These are phyloP conservation scores for Penicillium malachiteum DNA, from an alignment of 495 filamentous ascomycete genomes.

Conservation along the genomic window DNA sequence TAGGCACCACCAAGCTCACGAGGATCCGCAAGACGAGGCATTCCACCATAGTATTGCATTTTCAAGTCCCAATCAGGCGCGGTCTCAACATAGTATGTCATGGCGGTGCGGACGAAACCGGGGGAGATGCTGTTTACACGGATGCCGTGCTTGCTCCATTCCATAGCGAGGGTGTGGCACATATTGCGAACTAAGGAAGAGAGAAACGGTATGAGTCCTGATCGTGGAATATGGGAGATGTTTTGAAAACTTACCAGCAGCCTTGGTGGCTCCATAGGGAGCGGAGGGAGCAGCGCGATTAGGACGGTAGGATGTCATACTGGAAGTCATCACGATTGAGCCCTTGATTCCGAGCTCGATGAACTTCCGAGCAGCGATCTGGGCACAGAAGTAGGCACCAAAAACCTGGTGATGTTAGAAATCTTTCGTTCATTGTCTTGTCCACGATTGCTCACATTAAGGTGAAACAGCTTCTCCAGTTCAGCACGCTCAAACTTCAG, in stretches of 20 bases:
- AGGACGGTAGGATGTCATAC: conserved; percentile 45
- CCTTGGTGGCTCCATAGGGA: conserved; percentile 33
- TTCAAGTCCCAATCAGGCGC: conserved; percentile 41
- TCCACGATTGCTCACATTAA: conserved; percentile 34
- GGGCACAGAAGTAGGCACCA: conserved; percentile 39
- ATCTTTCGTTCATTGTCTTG: not conserved
- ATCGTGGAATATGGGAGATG: no score
- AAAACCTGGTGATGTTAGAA: conserved; percentile 23
- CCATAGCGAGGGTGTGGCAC: conserved; percentile 46
- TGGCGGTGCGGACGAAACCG: conserved; percentile 38
- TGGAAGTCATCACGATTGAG: conserved; percentile 43
- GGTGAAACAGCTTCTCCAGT: conserved; percentile 40
- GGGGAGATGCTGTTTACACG: conserved; percentile 42
- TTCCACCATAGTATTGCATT: conserved; percentile 48
- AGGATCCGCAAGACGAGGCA: conserved; percentile 39
- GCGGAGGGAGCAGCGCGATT: conserved; percentile 35
- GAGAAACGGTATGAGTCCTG: not conserved
- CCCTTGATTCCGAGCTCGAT: conserved; percentile 41
- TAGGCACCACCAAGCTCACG: conserved; percentile 44
- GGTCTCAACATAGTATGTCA: conserved; percentile 41
- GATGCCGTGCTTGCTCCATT: conserved; percentile 48
- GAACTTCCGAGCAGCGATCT: conserved; percentile 37
- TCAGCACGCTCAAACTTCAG: conserved; percentile 38
- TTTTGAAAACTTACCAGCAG: conserved; percentile 21
- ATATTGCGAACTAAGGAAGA: conserved; percentile 26